These are phyloP conservation scores for Rhododendron williamsianum DNA, from an alignment of 148 eudicot species.

Conservation along the genomic window DNA sequence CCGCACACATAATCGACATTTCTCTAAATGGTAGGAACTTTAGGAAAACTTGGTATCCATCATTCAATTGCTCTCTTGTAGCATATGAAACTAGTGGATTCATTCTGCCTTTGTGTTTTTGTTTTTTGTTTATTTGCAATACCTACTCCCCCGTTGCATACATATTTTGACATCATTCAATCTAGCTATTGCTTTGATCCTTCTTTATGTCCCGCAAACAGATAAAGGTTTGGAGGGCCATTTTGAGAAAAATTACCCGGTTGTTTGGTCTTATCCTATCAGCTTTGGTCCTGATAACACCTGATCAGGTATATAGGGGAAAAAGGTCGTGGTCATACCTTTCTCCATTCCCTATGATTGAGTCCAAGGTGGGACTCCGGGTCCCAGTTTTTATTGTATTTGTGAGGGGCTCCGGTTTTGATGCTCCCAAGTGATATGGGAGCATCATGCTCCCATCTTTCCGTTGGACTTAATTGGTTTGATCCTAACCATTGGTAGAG, in stretches of 20 bases:
- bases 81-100: not conserved
- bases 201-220: not conserved
- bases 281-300: not conserved
- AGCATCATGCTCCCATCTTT: too few species aligned
- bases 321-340: too few species aligned
- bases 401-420: too few species aligned
- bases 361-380: too few species aligned
- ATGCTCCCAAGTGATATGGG: too few species aligned
- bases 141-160: not conserved
- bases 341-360: too few species aligned
- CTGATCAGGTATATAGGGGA: not conserved
- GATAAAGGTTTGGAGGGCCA: not conserved
- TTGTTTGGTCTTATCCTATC: not conserved
- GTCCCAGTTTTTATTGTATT: too few species aligned
- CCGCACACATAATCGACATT: not conserved
- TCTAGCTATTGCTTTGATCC: not conserved
- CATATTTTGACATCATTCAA: not conserved
- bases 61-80: not conserved
- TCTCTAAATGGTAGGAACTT: not conserved
- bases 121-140: not conserved
- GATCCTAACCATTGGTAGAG: too few species aligned
- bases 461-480: too few species aligned
- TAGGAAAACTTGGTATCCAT: not conserved
- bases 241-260: not conserved
- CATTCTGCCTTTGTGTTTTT: not conserved